A percentile compares a stretch with the other conserved stretches of the same genome.
Conservation (phyloP, 495 filamentous ascomycete genomes). For the Sphaerosporella brunnea region DNA sequence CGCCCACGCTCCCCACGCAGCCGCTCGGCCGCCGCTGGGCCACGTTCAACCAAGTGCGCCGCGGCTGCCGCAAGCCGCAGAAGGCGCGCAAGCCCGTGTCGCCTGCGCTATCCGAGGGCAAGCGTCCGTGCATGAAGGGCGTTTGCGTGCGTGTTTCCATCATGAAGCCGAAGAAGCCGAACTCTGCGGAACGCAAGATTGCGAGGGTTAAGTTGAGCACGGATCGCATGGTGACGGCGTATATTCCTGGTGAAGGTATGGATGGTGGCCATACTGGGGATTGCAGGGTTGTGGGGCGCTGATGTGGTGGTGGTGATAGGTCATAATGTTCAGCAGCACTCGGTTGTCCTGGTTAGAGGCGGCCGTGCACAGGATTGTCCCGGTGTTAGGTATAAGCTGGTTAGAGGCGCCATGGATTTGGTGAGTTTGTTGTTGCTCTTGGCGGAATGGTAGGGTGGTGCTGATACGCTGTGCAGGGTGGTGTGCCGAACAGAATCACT, state of each 20-base stretch:
- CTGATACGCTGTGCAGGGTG: conserved; percentile 42
- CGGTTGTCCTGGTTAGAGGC: conserved; percentile 81
- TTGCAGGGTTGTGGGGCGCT: not conserved
- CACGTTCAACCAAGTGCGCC: conserved; percentile 44
- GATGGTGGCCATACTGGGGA: not conserved
- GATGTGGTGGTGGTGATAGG: conserved; percentile 32
- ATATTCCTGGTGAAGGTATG: conserved; percentile 86
- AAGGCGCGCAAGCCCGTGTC: conserved; percentile 66
- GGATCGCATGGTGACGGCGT: conserved; percentile 69
- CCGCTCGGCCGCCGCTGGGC: conserved; percentile 30
- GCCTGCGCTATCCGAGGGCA: conserved; percentile 52
- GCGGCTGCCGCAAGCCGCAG: conserved; percentile 56
- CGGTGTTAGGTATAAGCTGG: conserved; percentile 87
- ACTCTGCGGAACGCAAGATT: conserved; percentile 86
- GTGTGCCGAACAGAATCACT: conserved; percentile 65
- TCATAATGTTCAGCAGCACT: conserved; percentile 98
- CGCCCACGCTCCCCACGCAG: conserved; percentile 35
- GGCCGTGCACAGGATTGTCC: conserved; percentile 92
- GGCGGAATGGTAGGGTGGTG: not conserved
- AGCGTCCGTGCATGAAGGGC: conserved; percentile 72
- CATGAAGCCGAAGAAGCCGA: conserved; percentile 94
- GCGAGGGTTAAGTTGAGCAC: conserved; percentile 74
- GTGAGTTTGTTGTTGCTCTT: conserved; percentile 36
- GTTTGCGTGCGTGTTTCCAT: conserved; percentile 85
- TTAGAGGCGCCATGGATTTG: conserved; percentile 85